Conservation (phyloP, 306 rosid species). For the cucumber (Cucumis sativus) region Cucumber_9930_V3 NC_026655.2:24199501-24200000, state of each 20-base stretch:
- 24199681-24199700: slow-evolving; percentile 42
- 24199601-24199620: slow-evolving; percentile 24
- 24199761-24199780: slow-evolving; percentile 31
- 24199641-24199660: slow-evolving; percentile 44
- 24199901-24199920: neutral
- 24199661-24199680: slow-evolving; percentile 30
- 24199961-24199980: neutral
- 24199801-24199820: slow-evolving; percentile 50
- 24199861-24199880: neutral
- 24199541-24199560: slow-evolving; percentile 2
- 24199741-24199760: neutral
- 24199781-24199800: slow-evolving; percentile 57
- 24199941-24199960: neutral
- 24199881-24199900: neutral
- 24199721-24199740: slow-evolving; percentile 44
- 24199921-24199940: neutral
- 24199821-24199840: slow-evolving; percentile 20
- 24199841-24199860: slow-evolving; percentile 13
- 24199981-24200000: neutral
- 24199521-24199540: slow-evolving; percentile 30
- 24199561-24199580: slow-evolving; percentile 22
- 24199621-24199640: slow-evolving; percentile 51
- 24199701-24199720: slow-evolving; percentile 48
- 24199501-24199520: slow-evolving; percentile 10
- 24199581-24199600: slow-evolving; percentile 29